Evolutionary conservation across 768 basidiomycete species (phyloP).

Genomic region (Serendipita vermifera): DNA sequence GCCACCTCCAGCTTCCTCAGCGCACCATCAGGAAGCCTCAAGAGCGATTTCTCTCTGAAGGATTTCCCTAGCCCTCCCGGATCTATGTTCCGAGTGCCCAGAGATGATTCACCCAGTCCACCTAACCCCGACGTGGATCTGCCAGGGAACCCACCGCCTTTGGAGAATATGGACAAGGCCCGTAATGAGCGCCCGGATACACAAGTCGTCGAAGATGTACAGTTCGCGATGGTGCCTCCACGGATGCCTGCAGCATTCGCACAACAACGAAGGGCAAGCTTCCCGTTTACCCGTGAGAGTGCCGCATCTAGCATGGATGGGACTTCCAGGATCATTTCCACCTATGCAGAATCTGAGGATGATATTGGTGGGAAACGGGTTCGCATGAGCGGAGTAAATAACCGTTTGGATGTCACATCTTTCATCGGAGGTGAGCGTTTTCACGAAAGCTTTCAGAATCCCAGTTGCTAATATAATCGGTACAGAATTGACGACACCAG

Average conservation of each 20-base stretch:
- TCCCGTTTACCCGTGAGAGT: neutral
- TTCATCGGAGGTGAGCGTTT: constrained; percentile 5
- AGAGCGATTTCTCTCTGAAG: constrained; percentile 7
- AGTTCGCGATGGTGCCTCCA: neutral
- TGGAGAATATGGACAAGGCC: no score
- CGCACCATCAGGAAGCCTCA: neutral
- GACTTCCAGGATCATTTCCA: neutral
- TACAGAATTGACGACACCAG: constrained; percentile 4
- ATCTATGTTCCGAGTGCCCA: neutral
- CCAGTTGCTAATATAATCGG: neutral
- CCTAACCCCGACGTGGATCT: neutral
- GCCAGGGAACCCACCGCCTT: no score
- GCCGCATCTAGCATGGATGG: neutral
- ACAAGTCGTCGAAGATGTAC: neutral
- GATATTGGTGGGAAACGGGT: constrained; percentile 7
- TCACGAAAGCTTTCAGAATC: neutral
- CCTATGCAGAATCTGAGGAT: constrained; percentile 7
- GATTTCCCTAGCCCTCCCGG: constrained; percentile 6
- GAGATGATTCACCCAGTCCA: neutral
- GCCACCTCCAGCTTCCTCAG: neutral
- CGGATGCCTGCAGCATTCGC: neutral
- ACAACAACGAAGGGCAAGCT: neutral
- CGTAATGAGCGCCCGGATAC: no score
- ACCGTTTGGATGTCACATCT: constrained; percentile 3
- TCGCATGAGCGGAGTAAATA: neutral